phyloP scores from a whole-genome alignment of 2,329 filamentous ascomycete species.

The Aspergillus sp. region DNA sequence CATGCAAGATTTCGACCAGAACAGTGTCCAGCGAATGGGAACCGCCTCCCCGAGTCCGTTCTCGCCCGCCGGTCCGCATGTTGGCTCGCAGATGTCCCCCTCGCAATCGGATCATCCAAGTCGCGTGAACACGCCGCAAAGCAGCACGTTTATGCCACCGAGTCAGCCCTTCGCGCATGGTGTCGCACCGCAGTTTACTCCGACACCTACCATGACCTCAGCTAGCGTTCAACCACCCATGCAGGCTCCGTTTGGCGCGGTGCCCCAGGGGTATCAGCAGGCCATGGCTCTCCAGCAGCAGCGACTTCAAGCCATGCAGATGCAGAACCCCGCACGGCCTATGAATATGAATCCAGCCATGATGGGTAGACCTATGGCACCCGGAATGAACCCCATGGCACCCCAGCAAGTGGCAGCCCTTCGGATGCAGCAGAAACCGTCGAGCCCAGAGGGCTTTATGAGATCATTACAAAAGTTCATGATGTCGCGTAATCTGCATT shows the following conservation, averaged over 20 bases:
- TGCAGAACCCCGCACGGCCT: conserved; percentile 69
- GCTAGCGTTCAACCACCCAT: conserved; percentile 35
- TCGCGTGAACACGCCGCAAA: conserved; percentile 62
- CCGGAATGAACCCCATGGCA: conserved; percentile 32
- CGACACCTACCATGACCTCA: conserved; percentile 32
- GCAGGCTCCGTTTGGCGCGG: conserved; percentile 45
- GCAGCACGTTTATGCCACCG: conserved; percentile 57
- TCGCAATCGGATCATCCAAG: conserved; percentile 67
- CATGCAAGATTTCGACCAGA: conserved; percentile 63
- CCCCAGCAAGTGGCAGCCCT: conserved; percentile 39
- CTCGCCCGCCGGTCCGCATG: conserved; percentile 67
- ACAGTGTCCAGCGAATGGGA: conserved; percentile 71
- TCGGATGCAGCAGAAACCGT: conserved; percentile 42
- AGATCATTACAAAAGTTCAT: conserved; percentile 73
- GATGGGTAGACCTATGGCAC: conserved; percentile 26
- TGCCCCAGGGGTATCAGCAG: conserved; percentile 48
- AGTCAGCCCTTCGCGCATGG: conserved; percentile 34
- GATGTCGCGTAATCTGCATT: conserved; percentile 61
- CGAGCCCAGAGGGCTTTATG: conserved; percentile 61
- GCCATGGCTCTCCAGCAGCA: conserved; percentile 65
- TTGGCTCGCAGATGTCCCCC: conserved; percentile 65
- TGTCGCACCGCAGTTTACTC: conserved; percentile 38
- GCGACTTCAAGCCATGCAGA: conserved; percentile 69
- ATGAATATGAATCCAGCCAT: conserved; percentile 39
- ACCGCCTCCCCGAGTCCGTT: conserved; percentile 91